Evolutionary conservation across 164 flowering plant species (phyloP).

Genomic region (Saururus chinensis): DNA sequence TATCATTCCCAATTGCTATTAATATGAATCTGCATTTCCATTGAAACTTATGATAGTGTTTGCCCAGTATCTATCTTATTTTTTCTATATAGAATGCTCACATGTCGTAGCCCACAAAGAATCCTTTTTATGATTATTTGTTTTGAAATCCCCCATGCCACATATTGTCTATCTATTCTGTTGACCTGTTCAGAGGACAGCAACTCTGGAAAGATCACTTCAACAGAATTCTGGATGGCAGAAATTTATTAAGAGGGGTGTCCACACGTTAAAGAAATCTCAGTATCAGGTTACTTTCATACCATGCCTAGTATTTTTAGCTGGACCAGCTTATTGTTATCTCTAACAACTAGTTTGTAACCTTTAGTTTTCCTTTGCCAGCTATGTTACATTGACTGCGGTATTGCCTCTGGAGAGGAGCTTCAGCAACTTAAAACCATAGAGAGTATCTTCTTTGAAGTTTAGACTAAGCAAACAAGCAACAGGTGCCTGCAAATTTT

Average conservation of each 20-base stretch:
- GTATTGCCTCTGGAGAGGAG: constrained; percentile 52
- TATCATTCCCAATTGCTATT: not conserved
- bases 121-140: too few species aligned
- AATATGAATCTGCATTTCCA: not conserved
- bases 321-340: not conserved
- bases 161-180: not conserved
- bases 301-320: not conserved
- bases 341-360: not conserved
- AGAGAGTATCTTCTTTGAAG: constrained; percentile 25
- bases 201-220: constrained; percentile 53
- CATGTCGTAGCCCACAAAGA: too few species aligned
- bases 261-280: constrained; percentile 69
- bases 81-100: not conserved
- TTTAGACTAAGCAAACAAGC: not conserved
- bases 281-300: constrained; percentile 62
- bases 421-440: constrained; percentile 62
- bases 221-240: constrained; percentile 64
- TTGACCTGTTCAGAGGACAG: constrained; percentile 40
- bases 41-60: not conserved
- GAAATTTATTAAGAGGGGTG: constrained; percentile 70
- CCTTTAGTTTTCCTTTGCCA: constrained; percentile 15
- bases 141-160: too few species aligned
- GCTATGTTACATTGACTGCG: constrained; percentile 69
- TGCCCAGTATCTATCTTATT: not conserved
- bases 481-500: too few species aligned